phyloP scores from a whole-genome alignment of 257 asterid species.

The Petunia axillaris region DNA sequence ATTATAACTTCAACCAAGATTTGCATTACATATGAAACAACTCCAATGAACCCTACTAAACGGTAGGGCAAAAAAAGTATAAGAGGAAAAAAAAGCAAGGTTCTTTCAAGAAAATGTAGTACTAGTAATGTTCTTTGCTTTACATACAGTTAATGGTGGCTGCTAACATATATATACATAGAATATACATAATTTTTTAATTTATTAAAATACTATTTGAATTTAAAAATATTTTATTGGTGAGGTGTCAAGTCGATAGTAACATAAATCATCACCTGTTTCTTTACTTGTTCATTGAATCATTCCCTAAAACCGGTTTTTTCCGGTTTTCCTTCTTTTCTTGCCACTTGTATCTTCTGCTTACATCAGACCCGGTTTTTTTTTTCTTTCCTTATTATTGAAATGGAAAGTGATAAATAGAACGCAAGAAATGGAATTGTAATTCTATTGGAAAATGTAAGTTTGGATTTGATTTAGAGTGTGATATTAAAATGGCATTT shows the following conservation, averaged over 20 bases:
- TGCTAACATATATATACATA: conserved; percentile 22
- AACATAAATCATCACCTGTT: conserved; percentile 35
- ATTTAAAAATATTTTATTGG: conserved; percentile 36
- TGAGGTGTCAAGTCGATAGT: conserved; percentile 54
- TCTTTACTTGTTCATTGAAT: conserved; percentile 61
- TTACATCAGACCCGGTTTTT: conserved; percentile 4
- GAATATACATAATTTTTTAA: not conserved
- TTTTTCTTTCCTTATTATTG: too few relatives aligned
- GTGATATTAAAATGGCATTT: too few relatives aligned
- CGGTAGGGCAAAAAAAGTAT: conserved; percentile 56
- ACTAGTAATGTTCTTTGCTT: conserved; percentile 38
- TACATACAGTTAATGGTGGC: conserved; percentile 18
- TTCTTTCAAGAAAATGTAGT: conserved; percentile 16
- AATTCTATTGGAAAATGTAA: too few relatives aligned
- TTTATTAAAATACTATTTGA: not conserved
- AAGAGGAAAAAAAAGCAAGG: conserved; percentile 6
- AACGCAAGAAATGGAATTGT: too few relatives aligned
- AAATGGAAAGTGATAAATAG: too few relatives aligned
- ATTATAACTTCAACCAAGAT: conserved; percentile 53
- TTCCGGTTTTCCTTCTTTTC: conserved; percentile 37
- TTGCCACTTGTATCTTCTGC: conserved; percentile 45
- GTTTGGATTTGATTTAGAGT: too few relatives aligned
- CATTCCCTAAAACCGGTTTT: conserved; percentile 56
- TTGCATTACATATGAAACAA: conserved; percentile 55
- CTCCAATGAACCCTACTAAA: conserved; percentile 53